Conservation (phyloP, 2,329 filamentous ascomycete species). For the Metarhizium robertsii region DNA sequence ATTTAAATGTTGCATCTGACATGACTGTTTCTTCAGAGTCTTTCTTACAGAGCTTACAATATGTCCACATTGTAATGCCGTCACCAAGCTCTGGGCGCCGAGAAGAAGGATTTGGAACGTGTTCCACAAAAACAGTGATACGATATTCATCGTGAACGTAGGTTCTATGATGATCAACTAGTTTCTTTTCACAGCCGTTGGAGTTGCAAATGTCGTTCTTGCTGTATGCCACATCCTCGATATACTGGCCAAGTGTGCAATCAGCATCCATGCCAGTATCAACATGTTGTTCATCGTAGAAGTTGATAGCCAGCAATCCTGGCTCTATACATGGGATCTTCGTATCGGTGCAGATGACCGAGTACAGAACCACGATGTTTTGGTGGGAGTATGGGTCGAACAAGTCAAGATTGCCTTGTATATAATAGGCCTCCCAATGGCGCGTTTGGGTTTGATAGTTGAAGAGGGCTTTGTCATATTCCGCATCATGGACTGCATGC, state of each 20-base stretch:
- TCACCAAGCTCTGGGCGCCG: constrained; percentile 33
- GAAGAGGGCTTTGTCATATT: constrained; percentile 91
- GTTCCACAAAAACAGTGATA: constrained; percentile 80
- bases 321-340: constrained; percentile 91
- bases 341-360: constrained; percentile 84
- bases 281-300: constrained; percentile 88
- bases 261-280: constrained; percentile 66
- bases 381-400: constrained; percentile 96
- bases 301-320: constrained; percentile 79
- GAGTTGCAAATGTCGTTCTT: constrained; percentile 71
- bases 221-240: constrained; percentile 76
- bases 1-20: constrained; percentile 94
- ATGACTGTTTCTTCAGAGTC: constrained; percentile 85
- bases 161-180: constrained; percentile 89
- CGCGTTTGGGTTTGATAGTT: constrained; percentile 90
- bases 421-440: constrained; percentile 95
- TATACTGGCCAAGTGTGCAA: constrained; percentile 88
- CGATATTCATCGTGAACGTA: constrained; percentile 96
- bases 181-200: constrained; percentile 77
- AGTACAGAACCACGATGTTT: constrained; percentile 91
- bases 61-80: constrained; percentile 95
- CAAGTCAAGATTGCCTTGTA: constrained; percentile 76
- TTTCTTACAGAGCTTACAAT: constrained; percentile 82
- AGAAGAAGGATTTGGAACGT: constrained; percentile 32
- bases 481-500: constrained; percentile 89